phyloP scores from a whole-genome alignment of 2,329 filamentous ascomycete genomes.

The Pseudofabraea citricarpa region DNA sequence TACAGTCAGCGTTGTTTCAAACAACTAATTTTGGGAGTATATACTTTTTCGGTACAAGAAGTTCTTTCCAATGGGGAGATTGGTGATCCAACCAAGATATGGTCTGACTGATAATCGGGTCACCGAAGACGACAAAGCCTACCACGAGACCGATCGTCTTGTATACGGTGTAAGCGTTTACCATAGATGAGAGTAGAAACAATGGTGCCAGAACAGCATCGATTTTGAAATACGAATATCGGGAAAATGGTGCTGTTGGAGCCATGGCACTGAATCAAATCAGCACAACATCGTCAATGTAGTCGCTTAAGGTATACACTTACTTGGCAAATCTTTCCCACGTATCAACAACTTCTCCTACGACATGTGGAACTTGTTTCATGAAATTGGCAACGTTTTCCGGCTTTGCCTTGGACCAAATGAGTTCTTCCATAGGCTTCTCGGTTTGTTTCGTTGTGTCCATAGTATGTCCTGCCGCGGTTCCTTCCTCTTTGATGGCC shows the following conservation, averaged over 20 bases:
- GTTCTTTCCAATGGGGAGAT: conserved; percentile 65
- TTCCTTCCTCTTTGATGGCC: conserved; percentile 9
- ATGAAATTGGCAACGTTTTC: conserved; percentile 3
- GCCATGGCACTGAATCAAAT: conserved; percentile 5
- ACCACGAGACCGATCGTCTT: conserved; percentile 59
- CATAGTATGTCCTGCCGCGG: conserved; percentile 7
- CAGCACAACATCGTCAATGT: neutral
- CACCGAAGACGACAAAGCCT: conserved; percentile 72
- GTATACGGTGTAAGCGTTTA: conserved; percentile 49
- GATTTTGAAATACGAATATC: conserved; percentile 33
- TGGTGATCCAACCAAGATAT: conserved; percentile 51
- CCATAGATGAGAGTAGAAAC: conserved; percentile 42
- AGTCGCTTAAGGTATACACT: conserved; percentile 4
- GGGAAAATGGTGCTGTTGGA: conserved; percentile 34
- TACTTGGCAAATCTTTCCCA: conserved; percentile 47
- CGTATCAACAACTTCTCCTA: conserved; percentile 44
- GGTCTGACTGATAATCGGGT: conserved; percentile 59
- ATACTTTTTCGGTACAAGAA: conserved; percentile 1
- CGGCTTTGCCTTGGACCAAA: conserved; percentile 16
- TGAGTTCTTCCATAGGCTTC: conserved; percentile 12
- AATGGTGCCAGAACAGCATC: conserved; percentile 44
- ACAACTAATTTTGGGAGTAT: neutral
- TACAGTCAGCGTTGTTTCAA: conserved; percentile 56
- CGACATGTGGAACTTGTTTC: conserved; percentile 25
- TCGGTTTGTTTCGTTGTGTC: conserved; percentile 14